Percentiles rank a stretch among this genome's conserved stretches.
Conservation (phyloP, 495 filamentous ascomycete genomes). For the Melanomma pulvis-pyrius region DNA sequence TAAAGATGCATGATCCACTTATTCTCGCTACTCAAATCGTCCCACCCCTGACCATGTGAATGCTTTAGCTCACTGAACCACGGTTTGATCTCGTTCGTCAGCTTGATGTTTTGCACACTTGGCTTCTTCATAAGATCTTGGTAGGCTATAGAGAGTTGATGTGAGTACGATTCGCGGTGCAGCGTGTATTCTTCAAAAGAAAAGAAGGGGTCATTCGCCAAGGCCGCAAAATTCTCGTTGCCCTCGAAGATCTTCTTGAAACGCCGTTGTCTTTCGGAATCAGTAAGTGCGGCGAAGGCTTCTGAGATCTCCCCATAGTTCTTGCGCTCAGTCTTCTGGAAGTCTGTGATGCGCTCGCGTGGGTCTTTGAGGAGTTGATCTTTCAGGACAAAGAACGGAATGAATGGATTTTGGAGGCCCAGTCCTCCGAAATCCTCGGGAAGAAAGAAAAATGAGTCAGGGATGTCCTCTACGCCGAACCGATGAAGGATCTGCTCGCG, state of each 20-base stretch:
- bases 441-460: slow-evolving; percentile 17
- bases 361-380: slow-evolving; percentile 3
- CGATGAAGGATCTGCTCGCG: neutral
- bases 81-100: slow-evolving; percentile 4
- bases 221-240: neutral
- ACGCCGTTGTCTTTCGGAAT: neutral
- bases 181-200: slow-evolving; percentile 14
- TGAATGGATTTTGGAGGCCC: slow-evolving; percentile 19
- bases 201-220: neutral
- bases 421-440: slow-evolving; percentile 13
- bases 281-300: neutral
- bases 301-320: slow-evolving; percentile 1
- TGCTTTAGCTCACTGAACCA: slow-evolving; percentile 4
- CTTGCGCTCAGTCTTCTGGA: neutral
- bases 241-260: slow-evolving; percentile 5
- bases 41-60: slow-evolving; percentile 2
- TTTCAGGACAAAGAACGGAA: slow-evolving; percentile 6
- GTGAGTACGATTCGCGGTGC: slow-evolving; percentile 9
- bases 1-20: slow-evolving; percentile 13
- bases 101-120: neutral
- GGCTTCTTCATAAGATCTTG: slow-evolving; percentile 1
- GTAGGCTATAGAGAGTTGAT: neutral
- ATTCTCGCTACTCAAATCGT: slow-evolving; percentile 2
- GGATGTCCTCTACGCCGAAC: slow-evolving; percentile 5
- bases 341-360: neutral